Percentiles rank a stretch among this genome's conserved stretches.
These are phyloP conservation scores for Coemansia aciculifera DNA, from an alignment of 192 early-diverging fungal species.

Conservation along the genomic window DNA sequence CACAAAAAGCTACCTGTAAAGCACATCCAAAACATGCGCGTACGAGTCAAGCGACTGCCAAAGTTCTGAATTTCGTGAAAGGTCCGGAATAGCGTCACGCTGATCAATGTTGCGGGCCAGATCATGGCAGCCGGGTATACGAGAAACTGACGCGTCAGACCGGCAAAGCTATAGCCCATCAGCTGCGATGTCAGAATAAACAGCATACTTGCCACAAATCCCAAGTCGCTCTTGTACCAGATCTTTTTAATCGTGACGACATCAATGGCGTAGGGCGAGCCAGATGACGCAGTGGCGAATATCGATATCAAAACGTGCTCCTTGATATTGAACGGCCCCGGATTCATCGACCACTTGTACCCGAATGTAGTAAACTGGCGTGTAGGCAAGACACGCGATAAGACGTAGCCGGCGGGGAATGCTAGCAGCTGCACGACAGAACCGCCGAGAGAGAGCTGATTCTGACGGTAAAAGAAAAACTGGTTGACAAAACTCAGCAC, in stretches of 20 bases:
- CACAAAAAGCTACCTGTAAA: conserved; percentile 55
- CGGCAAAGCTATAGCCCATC: conserved; percentile 69
- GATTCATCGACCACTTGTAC: conserved; percentile 63
- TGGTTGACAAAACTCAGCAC: conserved; percentile 70
- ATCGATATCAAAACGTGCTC: conserved; percentile 83
- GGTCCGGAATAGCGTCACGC: conserved; percentile 74
- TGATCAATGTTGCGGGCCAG: conserved; percentile 80
- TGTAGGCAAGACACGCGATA: conserved; percentile 63
- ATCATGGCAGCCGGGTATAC: conserved; percentile 84
- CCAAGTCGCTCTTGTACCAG: conserved; percentile 70
- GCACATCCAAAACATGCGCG: conserved; percentile 58
- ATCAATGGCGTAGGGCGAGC: conserved; percentile 73
- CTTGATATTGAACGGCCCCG: conserved; percentile 84
- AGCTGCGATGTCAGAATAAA: conserved; percentile 71
- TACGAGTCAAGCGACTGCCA: conserved; percentile 55
- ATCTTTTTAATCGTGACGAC: conserved; percentile 68
- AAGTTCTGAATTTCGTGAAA: conserved; percentile 70
- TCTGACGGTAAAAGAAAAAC: conserved; percentile 85
- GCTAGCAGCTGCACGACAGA: conserved; percentile 72
- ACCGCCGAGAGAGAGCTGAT: conserved; percentile 68
- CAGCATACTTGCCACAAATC: conserved; percentile 64
- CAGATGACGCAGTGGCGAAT: conserved; percentile 71
- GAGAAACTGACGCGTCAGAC: conserved; percentile 71
- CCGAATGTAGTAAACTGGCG: conserved; percentile 56
- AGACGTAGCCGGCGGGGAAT: conserved; percentile 69